Percentiles rank a stretch among this genome's conserved stretches.
Evolutionary conservation across 371 early-diverging fungal species (phyloP).

Genomic region (Saksenaea oblongispora): DNA sequence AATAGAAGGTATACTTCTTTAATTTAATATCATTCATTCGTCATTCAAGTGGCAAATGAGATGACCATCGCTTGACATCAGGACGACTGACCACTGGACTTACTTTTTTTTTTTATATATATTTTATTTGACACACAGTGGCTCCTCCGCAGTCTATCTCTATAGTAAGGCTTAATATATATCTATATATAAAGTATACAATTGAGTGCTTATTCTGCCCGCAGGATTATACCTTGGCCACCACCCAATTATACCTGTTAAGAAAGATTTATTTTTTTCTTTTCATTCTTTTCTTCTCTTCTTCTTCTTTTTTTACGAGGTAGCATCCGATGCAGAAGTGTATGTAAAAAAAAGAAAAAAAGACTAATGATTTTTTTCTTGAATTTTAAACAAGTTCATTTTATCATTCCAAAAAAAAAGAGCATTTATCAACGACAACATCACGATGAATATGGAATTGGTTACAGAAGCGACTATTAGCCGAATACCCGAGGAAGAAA

Average conservation of each 20-base stretch:
- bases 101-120: too few species aligned
- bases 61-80: constrained; percentile 6
- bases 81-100: constrained; percentile 5
- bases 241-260: constrained; percentile 5
- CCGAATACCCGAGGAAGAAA: constrained; percentile 2
- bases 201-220: not conserved
- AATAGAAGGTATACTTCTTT: constrained; percentile 4
- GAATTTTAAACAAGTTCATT: not conserved
- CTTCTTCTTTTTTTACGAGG: constrained; percentile 4
- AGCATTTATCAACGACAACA: not conserved
- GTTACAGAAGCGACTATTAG: not conserved
- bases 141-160: constrained; percentile 6
- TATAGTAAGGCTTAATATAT: not conserved
- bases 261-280: not conserved
- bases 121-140: constrained; percentile 5
- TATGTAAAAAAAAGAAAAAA: not conserved
- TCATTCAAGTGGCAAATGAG: constrained; percentile 4
- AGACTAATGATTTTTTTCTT: not conserved
- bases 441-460: not conserved
- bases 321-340: not conserved
- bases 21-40: not conserved
- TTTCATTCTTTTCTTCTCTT: not conserved
- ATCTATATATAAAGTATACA: not conserved
- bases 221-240: constrained; percentile 5
- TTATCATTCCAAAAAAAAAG: not conserved